Conservation (phyloP, 805 yeast species). For the Sugiyamaella valdiviana region DNA sequence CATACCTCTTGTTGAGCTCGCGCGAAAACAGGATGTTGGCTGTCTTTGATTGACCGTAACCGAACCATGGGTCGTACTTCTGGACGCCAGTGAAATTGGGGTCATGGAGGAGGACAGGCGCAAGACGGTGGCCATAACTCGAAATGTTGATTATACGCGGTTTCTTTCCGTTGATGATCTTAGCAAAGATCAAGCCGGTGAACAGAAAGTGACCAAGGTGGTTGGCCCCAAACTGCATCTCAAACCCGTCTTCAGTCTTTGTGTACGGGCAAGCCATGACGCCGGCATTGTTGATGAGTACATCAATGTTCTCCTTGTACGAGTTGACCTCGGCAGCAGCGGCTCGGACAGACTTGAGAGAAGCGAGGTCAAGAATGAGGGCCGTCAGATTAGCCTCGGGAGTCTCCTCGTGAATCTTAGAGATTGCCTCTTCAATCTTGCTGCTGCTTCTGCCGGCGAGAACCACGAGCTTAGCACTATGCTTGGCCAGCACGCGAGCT, state of each 20-base stretch:
- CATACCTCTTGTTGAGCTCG: slow-evolving; percentile 1
- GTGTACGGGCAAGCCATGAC: slow-evolving; percentile 66
- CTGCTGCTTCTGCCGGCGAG: slow-evolving; percentile 2
- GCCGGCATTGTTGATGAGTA: slow-evolving; percentile 73
- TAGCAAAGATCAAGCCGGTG: slow-evolving; percentile 36
- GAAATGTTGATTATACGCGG: slow-evolving; percentile 4
- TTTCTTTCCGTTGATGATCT: background rate
- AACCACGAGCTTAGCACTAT: slow-evolving; percentile 7
- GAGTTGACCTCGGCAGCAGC: slow-evolving; percentile 14
- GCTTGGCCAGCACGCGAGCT: slow-evolving; percentile 4
- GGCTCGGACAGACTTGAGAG: slow-evolving; percentile 8
- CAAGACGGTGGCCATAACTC: slow-evolving; percentile 3
- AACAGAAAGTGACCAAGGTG: slow-evolving; percentile 71
- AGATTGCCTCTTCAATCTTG: slow-evolving; percentile 7
- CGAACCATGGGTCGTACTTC: slow-evolving; percentile 6
- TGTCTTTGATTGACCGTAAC: slow-evolving; percentile 2
- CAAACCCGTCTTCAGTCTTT: slow-evolving; percentile 62
- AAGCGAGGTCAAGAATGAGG: slow-evolving; percentile 12
- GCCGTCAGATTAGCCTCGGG: slow-evolving; percentile 5
- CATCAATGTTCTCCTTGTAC: slow-evolving; percentile 38
- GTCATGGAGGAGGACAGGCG: slow-evolving; percentile 8
- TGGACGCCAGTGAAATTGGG: slow-evolving; percentile 1
- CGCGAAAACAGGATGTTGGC: slow-evolving; percentile 6
- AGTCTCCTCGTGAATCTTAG: slow-evolving; percentile 1
- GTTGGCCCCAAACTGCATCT: slow-evolving; percentile 72